Evolutionary conservation across 1,139 yeast genomes (phyloP), one percentile per base, ranked within the genome.

Genomic region (Diutina neorugosa): DNA sequence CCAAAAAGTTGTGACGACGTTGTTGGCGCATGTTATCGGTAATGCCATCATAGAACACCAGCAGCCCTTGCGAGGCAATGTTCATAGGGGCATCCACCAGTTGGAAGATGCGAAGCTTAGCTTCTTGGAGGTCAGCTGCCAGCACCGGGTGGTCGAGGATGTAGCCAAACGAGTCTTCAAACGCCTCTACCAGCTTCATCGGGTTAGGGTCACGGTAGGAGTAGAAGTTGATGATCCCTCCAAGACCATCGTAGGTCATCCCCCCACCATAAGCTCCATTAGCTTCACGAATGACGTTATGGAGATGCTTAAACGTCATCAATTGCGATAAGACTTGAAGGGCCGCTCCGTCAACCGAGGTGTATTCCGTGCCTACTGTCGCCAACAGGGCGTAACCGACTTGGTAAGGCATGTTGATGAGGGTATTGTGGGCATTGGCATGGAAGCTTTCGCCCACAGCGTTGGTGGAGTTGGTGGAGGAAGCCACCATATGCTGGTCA

Each of bases 191-290:
- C 2, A 96, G 85, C 58, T 80, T 79, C 44, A 77, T 65, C 0
- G 97, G 89, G 58, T 88, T 84, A 18, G 98, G 98, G 67, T 93
- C 98, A 61, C 98, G 78, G 69, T 93, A 93, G 0, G 97, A 89
- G 68, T 86, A 94, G 69, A 78, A 90, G 53, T 86, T 80, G 61
- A 91, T 78, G 2, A 84, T 65, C 0, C 98, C 98, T 54, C 87
- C 90, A 31, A 89, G 65, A 0, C 94, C 91, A 63, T 85, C 88
- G 64, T 83, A 91, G 18, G 79, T 73, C 16, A 96, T 86, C 2
- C 98, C 98, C 12, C 96, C 98, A 8, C 98, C 98, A 63, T 93
- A 93, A 0, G 98, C 98, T 54, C 98, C 98, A 57, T 96, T 96
- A 61, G 93, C 82, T 65, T 93, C 98, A 60, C 98, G 80, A 48